Percentiles rank a stretch among this genome's conserved stretches.
phyloP scores from a whole-genome alignment of 345 rosid genomes.

The Eucalyptus rudis region DNA sequence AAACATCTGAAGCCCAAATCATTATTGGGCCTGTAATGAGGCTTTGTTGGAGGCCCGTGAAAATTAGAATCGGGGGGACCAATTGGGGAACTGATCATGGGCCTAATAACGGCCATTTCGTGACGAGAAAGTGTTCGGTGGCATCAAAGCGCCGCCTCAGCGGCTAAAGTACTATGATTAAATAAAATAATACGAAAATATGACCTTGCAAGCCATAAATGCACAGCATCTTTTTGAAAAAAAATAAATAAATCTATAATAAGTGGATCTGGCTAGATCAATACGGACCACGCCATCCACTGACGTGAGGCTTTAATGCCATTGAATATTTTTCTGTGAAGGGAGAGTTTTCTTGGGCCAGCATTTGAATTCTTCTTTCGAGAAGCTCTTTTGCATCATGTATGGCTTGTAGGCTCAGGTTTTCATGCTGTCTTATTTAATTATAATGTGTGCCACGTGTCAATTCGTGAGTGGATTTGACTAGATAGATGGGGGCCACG shows the following conservation, averaged over 20 bases:
- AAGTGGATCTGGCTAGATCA: not conserved
- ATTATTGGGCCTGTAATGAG: accelerated
- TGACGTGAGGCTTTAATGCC: not conserved
- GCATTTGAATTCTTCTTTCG: not conserved
- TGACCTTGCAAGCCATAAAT: not conserved
- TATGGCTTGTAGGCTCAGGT: not conserved
- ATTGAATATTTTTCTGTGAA: not conserved
- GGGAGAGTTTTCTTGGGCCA: not conserved
- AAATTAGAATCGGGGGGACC: not conserved
- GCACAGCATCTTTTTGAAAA: not conserved
- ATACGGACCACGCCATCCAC: not conserved
- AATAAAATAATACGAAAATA: not conserved
- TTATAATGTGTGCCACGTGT: not conserved
- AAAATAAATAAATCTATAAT: not conserved
- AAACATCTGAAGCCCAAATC: not conserved
- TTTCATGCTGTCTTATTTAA: not conserved
- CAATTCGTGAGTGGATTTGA: not conserved
- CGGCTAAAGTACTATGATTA: not conserved
- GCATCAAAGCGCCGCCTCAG: not conserved
- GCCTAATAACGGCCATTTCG: not conserved
- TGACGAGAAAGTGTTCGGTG: not conserved
- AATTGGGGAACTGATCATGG: not conserved
- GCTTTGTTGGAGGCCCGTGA: not conserved
- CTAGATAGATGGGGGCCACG: not conserved
- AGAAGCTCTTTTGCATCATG: not conserved